Evolutionary conservation across 192 early-diverging fungal species (phyloP).

Genomic region (Allomyces macrogynus): DNA sequence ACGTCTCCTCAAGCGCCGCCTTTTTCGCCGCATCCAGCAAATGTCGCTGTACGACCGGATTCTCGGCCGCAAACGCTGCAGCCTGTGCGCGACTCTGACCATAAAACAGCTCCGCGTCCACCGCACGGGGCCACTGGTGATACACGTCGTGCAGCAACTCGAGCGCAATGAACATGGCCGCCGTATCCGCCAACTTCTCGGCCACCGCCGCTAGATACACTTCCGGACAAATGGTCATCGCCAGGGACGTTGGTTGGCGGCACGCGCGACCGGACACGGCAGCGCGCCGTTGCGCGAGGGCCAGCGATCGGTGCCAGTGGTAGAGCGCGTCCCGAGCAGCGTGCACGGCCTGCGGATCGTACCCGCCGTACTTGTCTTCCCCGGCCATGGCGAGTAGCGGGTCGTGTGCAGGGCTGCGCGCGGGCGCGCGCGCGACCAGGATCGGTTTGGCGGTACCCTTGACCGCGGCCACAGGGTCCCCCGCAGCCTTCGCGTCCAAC

Average conservation of each 20-base stretch:
- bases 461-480: too few species aligned
- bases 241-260: constrained; percentile 31
- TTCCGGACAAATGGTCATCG: constrained; percentile 87
- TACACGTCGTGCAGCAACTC: constrained; percentile 95
- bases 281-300: constrained; percentile 58
- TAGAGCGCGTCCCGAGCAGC: constrained; percentile 59
- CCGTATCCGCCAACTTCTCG: constrained; percentile 80
- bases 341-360: constrained; percentile 44
- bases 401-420: too few species aligned
- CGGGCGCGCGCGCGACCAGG: too few species aligned
- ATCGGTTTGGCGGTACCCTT: too few species aligned
- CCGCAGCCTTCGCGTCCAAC: too few species aligned
- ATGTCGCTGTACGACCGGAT: constrained; percentile 63
- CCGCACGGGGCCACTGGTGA: constrained; percentile 86
- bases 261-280: constrained; percentile 68
- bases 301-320: constrained; percentile 52
- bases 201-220: constrained; percentile 77
- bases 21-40: constrained; percentile 68
- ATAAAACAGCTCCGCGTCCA: constrained; percentile 79
- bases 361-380: constrained; percentile 1
- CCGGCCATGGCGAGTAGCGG: too few species aligned
- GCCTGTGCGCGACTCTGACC: constrained; percentile 59
- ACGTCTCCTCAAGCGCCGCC: constrained; percentile 40
- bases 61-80: constrained; percentile 72
- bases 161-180: constrained; percentile 94